phyloP scores from a whole-genome alignment of 305 asterid genomes.

The Fraxinus ornus region DNA sequence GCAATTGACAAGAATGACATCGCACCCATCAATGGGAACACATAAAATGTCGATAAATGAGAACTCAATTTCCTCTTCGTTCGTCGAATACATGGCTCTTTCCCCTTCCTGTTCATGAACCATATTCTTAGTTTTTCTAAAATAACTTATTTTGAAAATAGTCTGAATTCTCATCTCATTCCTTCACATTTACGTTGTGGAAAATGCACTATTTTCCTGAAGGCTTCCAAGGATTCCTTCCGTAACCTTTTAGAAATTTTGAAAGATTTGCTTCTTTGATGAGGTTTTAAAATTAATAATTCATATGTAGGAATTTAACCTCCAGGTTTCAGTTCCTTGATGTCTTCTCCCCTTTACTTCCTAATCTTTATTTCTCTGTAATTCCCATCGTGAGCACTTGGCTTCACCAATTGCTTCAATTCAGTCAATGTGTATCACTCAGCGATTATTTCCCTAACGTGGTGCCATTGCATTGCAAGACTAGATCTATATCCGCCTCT shows the following conservation, averaged over 20 bases:
- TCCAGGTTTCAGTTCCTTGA: background rate
- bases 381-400: background rate
- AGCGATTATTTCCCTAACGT: background rate
- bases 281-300: background rate
- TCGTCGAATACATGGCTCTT: background rate
- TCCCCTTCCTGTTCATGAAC: background rate
- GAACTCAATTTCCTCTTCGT: background rate
- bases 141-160: background rate
- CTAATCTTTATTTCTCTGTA: background rate
- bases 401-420: background rate
- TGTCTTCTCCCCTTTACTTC: background rate
- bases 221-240: background rate
- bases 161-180: background rate
- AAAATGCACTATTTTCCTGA: background rate
- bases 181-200: background rate
- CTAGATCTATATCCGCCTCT: background rate
- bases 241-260: background rate
- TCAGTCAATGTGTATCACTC: background rate
- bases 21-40: background rate
- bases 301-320: background rate
- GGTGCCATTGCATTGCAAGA: background rate
- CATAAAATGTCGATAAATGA: background rate
- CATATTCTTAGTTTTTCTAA: background rate
- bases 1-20: no score
- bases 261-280: background rate